Percentiles rank a stretch among this genome's conserved stretches.
Evolutionary conservation across 2,329 filamentous ascomycete species (phyloP).

Genomic region (Sarocladium brachiariae): DNA sequence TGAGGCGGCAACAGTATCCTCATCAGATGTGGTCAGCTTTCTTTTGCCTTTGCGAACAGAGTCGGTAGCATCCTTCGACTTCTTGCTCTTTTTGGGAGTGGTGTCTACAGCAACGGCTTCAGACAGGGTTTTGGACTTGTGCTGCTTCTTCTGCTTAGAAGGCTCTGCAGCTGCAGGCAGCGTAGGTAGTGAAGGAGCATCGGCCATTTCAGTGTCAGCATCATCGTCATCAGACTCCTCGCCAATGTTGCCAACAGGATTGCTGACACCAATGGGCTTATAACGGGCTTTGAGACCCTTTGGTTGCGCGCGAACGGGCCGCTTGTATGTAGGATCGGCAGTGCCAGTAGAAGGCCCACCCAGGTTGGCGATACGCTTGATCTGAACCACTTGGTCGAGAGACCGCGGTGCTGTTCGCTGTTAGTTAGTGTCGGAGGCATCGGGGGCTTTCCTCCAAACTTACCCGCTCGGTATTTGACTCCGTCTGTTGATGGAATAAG

Average conservation of each 20-base stretch:
- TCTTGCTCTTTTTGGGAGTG: constrained; percentile 12
- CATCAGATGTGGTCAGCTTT: constrained; percentile 29
- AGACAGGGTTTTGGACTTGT: constrained; percentile 19
- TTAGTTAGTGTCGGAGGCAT: constrained; percentile 7
- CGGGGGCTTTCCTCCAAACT: constrained; percentile 18
- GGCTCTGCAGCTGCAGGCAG: constrained; percentile 16
- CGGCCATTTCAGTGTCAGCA: constrained; percentile 37
- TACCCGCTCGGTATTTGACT: constrained; percentile 48
- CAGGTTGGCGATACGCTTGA: constrained; percentile 57
- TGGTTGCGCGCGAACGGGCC: constrained; percentile 56
- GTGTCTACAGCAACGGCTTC: constrained; percentile 12
- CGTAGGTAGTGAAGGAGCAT: constrained; percentile 23
- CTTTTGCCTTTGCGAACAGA: constrained; percentile 19
- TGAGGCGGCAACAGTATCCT: constrained; percentile 28
- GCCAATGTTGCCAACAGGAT: constrained; percentile 30
- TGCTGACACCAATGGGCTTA: constrained; percentile 53
- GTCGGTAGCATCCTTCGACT: not conserved
- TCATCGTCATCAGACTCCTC: constrained; percentile 34
- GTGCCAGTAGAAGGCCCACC: constrained; percentile 29
- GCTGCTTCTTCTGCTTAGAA: constrained; percentile 25
- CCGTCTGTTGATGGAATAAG: constrained; percentile 52
- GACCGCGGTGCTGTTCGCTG: constrained; percentile 24
- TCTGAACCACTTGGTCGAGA: constrained; percentile 55
- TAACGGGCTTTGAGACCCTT: constrained; percentile 61
- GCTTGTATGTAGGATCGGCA: constrained; percentile 40